These are phyloP conservation scores for Ramaria rubella DNA, from an alignment of 768 basidiomycete species.

Conservation along the genomic window DNA sequence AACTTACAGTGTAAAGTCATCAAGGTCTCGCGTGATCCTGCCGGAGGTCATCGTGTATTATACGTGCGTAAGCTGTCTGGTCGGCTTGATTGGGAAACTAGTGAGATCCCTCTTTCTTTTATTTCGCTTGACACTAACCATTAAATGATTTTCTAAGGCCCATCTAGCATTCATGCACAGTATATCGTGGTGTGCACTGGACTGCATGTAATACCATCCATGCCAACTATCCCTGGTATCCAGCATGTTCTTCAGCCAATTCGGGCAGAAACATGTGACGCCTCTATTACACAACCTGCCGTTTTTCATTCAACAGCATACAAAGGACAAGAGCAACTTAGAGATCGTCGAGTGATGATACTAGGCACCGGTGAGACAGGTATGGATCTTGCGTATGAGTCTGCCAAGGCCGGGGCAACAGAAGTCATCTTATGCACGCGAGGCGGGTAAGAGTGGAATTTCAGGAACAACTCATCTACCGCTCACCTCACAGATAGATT, in stretches of 20 bases:
- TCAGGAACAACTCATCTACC: neutral
- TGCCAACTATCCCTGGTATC: constrained; percentile 45
- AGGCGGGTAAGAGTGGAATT: constrained; percentile 31
- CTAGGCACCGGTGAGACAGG: constrained; percentile 59
- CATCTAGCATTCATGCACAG: constrained; percentile 28
- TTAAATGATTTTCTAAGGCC: constrained; percentile 15
- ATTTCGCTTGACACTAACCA: neutral
- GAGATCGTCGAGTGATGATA: constrained; percentile 43
- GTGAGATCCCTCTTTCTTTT: constrained; percentile 16
- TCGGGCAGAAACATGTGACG: neutral
- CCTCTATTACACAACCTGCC: constrained; percentile 19
- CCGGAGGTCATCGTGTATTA: constrained; percentile 33
- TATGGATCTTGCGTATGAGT: constrained; percentile 50
- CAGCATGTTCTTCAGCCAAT: constrained; percentile 28
- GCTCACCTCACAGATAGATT: constrained; percentile 29
- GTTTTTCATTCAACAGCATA: constrained; percentile 48
- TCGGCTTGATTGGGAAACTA: constrained; percentile 24
- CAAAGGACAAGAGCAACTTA: constrained; percentile 40
- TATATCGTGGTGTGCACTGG: constrained; percentile 49
- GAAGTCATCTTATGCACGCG: constrained; percentile 49
- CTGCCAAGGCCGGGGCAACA: constrained; percentile 43
- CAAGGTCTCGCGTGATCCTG: constrained; percentile 27
- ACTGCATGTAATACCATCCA: constrained; percentile 47
- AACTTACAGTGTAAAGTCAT: constrained; percentile 33
- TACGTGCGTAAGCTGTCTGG: constrained; percentile 24